A percentile compares a stretch with the other conserved stretches of the same genome.
These are phyloP conservation scores for Pythium brassicae DNA, from an alignment of 352 stramenopile species.

Conservation along the genomic window DNA sequence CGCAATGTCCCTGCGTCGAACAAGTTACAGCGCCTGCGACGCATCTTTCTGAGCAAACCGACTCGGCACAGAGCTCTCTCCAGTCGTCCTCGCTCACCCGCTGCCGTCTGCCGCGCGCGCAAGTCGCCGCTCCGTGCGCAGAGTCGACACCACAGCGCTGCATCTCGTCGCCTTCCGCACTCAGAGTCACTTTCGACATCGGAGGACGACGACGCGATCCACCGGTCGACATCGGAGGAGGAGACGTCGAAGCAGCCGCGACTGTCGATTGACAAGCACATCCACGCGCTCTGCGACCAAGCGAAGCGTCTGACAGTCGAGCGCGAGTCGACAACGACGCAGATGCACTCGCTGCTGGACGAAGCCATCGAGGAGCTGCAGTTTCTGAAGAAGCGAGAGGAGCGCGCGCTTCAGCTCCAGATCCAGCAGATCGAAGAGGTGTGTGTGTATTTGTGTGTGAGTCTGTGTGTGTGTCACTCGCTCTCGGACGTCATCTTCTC, in stretches of 20 bases:
- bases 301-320: slow-evolving; percentile 37
- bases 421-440: slow-evolving; percentile 50
- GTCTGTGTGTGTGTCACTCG: too few relatives aligned
- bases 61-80: slow-evolving; percentile 3
- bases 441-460: background rate
- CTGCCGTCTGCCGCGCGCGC: background rate
- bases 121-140: background rate
- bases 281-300: slow-evolving; percentile 42
- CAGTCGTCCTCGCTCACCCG: background rate
- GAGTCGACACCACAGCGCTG: background rate
- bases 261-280: slow-evolving; percentile 43
- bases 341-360: slow-evolving; percentile 39
- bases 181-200: background rate
- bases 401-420: slow-evolving; percentile 38
- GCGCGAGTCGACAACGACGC: slow-evolving; percentile 35
- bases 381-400: slow-evolving; percentile 49
- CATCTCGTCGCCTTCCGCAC: background rate
- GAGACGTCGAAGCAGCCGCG: slow-evolving; percentile 12
- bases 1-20: slow-evolving; percentile 20
- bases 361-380: slow-evolving; percentile 53
- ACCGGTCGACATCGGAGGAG: background rate
- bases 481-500: too few relatives aligned
- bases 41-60: slow-evolving; percentile 68
- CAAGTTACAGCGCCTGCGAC: slow-evolving; percentile 52
- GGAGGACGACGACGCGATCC: background rate